Conservation (phyloP, 495 filamentous ascomycete species). For the Penicillium turbatum region DNA sequence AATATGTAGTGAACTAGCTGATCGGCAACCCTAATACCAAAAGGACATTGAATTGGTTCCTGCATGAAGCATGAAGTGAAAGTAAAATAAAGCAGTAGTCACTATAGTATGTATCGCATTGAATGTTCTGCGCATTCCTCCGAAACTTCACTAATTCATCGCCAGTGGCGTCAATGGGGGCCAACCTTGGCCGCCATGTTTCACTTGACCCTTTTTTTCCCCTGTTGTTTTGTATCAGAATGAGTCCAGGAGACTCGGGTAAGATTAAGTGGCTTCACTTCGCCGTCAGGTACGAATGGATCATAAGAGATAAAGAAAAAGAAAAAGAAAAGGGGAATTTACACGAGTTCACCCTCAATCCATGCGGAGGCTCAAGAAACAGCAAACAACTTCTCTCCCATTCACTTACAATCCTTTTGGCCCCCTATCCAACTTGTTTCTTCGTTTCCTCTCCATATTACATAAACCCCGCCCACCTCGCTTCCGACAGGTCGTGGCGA, state of each 20-base stretch:
- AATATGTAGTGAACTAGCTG: slow-evolving; percentile 12
- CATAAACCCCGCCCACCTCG: not conserved
- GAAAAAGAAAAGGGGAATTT: not conserved
- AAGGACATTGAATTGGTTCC: slow-evolving; percentile 16
- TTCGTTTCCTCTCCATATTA: too few species aligned
- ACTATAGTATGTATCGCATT: not conserved
- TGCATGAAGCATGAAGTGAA: slow-evolving; percentile 12
- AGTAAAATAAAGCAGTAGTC: not conserved
- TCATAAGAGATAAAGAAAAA: slow-evolving; percentile 1
- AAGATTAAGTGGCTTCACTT: slow-evolving; percentile 10
- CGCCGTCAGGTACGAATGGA: too few species aligned
- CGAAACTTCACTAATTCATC: slow-evolving; percentile 1
- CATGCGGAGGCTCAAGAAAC: too few species aligned
- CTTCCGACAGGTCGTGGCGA: slow-evolving; percentile 3
- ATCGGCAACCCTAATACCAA: slow-evolving; percentile 26
- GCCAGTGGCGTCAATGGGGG: slow-evolving; percentile 12
- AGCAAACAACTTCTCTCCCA: too few species aligned
- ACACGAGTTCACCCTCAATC: not conserved
- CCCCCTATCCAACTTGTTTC: not conserved
- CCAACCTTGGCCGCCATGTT: slow-evolving; percentile 26
- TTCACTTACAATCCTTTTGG: not conserved
- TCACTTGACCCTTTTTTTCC: slow-evolving; percentile 8
- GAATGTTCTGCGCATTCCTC: not conserved
- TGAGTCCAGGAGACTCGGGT: not conserved
- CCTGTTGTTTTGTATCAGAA: not conserved